phyloP scores from a whole-genome alignment of 352 stramenopile genomes.

The Phytophthora cactorum region DNA sequence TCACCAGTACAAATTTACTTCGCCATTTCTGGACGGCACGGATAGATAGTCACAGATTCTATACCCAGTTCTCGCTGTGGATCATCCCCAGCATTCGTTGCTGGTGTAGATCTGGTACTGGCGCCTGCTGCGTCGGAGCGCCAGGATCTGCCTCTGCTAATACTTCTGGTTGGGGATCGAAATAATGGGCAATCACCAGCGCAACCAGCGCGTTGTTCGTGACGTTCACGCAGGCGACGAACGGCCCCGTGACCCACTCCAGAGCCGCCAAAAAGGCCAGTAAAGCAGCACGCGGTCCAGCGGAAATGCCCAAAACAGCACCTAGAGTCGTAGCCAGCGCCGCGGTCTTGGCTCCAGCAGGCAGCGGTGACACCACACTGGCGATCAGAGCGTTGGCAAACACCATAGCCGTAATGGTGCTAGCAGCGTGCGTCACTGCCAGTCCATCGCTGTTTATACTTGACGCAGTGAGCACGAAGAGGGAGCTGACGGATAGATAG shows the following conservation, averaged over 20 bases:
- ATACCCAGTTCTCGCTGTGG: slow-evolving; percentile 40
- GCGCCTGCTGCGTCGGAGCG: slow-evolving; percentile 3
- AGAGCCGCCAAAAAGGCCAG: slow-evolving; percentile 50
- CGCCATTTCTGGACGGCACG: neutral
- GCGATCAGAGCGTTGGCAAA: slow-evolving; percentile 50
- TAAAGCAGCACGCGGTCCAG: slow-evolving; percentile 33
- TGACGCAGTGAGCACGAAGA: slow-evolving; percentile 55
- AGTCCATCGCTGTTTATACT: slow-evolving; percentile 16
- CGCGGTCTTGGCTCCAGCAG: slow-evolving; percentile 37
- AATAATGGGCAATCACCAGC: slow-evolving; percentile 55
- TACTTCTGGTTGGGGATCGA: slow-evolving; percentile 38
- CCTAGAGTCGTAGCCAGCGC: slow-evolving; percentile 51
- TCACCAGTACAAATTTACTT: slow-evolving; percentile 9
- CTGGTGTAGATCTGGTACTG: slow-evolving; percentile 12
- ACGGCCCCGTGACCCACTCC: slow-evolving; percentile 64
- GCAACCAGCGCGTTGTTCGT: slow-evolving; percentile 57
- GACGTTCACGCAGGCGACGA: slow-evolving; percentile 62
- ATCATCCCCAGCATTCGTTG: slow-evolving; percentile 19
- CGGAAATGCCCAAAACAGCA: slow-evolving; percentile 48
- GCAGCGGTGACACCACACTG: slow-evolving; percentile 47
- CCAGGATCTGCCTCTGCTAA: slow-evolving; percentile 2
- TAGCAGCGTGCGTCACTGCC: slow-evolving; percentile 31
- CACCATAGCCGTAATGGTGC: slow-evolving; percentile 39
- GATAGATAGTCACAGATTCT: slow-evolving; percentile 10
- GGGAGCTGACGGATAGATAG: slow-evolving; percentile 53